phyloP scores from a whole-genome alignment of 345 rosid species.

The Eucalyptus melliodora region DNA sequence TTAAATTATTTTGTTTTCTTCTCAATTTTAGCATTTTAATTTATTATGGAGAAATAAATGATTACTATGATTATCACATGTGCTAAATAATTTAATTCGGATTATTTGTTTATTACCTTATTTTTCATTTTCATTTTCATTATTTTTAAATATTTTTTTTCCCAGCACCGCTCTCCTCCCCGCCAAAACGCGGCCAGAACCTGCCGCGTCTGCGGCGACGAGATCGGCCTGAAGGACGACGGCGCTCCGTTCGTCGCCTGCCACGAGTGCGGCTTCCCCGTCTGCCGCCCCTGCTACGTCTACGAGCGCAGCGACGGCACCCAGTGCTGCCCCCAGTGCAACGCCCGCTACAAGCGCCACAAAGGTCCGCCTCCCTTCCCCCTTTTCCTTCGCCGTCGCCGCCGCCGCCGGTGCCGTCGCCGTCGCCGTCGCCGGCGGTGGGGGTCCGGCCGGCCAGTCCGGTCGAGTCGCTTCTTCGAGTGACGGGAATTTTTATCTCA shows the following conservation, averaged over 20 bases:
- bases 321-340: constrained; percentile 89
- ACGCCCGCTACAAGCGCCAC: constrained; percentile 77
- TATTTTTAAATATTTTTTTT: neutral
- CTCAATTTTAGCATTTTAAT: neutral
- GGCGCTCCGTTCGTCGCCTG: constrained; percentile 72
- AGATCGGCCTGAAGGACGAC: constrained; percentile 39
- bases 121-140: neutral
- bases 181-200: constrained; percentile 23
- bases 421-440: neutral
- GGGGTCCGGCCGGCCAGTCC: neutral
- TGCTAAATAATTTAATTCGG: neutral
- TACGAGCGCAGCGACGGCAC: constrained; percentile 87
- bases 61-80: neutral
- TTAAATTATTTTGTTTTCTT: neutral
- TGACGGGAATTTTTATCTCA: neutral
- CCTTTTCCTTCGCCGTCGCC: neutral
- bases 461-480: neutral
- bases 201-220: constrained; percentile 80
- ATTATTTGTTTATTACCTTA: neutral
- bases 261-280: constrained; percentile 67
- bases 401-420: neutral
- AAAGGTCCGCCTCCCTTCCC: constrained; percentile 22
- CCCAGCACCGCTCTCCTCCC: constrained; percentile 15
- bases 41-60: neutral
- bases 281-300: constrained; percentile 84